Evolutionary conservation across 768 basidiomycete genomes (phyloP), one percentile per base, ranked within the genome.

Genomic region (Astraeus odoratus): DNA sequence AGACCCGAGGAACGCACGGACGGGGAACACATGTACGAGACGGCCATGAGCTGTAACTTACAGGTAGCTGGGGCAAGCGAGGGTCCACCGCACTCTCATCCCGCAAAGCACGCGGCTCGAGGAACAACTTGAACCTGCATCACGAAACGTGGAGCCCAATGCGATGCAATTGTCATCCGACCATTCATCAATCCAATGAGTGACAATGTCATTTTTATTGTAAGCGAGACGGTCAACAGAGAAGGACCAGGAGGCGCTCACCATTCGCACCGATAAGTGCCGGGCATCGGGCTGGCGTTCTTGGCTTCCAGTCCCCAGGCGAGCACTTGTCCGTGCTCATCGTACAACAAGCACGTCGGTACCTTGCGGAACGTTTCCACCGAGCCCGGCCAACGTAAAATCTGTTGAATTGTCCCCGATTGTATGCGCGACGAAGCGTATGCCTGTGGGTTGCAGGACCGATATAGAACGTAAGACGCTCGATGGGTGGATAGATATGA

Each of bases 301-400:
- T 91, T 91, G 3, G 90, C 90, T 67, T 91, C 86, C 40, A 91
- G 65, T 1, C 90, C 89, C 89, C 90, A 93, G 5, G 86, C 83
- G 19, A 88, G 55, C 2, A 92, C 81, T 49, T 74, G 74, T 0
- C 87, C 88, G 25, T 69, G 64, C 35, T 83, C 78, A 51, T 88
- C 81, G 51, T 92, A 94, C 13, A 92, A 61, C 27, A 94, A 70
- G 63, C 90, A 92, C 1, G 91, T 92, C 1, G 90, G 86, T 31
- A 76, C 81, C 68, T 93, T 92, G 57, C 88, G 73, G 70, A 87
- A 92, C 1, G 84, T 89, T 64, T 92, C 90, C 51, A 81, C 76
- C 2, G 84, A 84, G 5, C 86, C 87, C 0, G 86, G 89, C 90
- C 90, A 93, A 48, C 77, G 76, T 15, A 93, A 64, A 44, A 93